Percentiles rank a stretch among this genome's conserved stretches.
Conservation (phyloP, 2,329 filamentous ascomycete species). For the Geosmithia putterillii region DNA sequence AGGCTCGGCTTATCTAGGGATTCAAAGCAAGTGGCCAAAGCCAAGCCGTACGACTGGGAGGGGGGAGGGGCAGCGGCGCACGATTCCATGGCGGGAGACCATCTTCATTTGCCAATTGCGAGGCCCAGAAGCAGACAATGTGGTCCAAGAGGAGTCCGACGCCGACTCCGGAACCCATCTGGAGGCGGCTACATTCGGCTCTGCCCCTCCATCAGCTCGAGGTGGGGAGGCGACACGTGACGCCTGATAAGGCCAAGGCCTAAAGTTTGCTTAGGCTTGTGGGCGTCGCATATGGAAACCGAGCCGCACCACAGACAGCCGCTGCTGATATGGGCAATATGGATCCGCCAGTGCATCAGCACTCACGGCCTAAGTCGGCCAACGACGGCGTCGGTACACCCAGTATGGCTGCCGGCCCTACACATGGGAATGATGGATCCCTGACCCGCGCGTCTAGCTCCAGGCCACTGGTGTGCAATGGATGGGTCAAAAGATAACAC, state of each 20-base stretch:
- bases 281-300: no score
- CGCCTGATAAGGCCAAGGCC: background rate
- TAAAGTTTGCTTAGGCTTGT: background rate
- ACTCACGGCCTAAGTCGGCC: background rate
- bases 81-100: no score
- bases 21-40: no score
- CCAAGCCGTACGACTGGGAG: no score
- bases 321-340: background rate
- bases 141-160: background rate
- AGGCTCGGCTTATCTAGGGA: no score
- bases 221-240: background rate
- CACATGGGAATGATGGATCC: background rate
- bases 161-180: background rate
- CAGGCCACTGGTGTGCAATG: background rate
- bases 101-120: no score
- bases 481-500: background rate
- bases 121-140: background rate
- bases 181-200: background rate
- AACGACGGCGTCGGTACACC: background rate
- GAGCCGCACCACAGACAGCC: background rate
- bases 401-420: background rate
- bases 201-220: no score
- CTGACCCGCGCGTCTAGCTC: background rate
- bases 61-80: no score
- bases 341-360: background rate